Evolutionary conservation across 257 asterid species (phyloP).

Genomic region (Agastache rugosa): DNA sequence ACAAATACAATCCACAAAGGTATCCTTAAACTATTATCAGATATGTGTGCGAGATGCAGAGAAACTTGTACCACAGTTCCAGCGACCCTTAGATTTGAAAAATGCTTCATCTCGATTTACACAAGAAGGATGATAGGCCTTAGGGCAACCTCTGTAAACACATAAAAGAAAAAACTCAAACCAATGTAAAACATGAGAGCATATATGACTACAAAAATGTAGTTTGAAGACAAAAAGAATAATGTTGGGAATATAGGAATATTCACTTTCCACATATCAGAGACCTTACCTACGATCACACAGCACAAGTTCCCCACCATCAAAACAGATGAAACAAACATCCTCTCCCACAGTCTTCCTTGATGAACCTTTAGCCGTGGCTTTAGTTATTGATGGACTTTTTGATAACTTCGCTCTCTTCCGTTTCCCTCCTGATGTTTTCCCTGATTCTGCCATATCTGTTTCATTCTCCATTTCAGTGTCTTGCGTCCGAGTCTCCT

Average conservation of each 20-base stretch:
- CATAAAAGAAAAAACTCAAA: constrained; percentile 32
- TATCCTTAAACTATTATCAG: constrained; percentile 10
- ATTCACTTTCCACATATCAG: constrained; percentile 12
- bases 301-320: constrained; percentile 90
- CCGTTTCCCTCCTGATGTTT: constrained; percentile 66
- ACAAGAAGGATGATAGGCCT: constrained; percentile 95
- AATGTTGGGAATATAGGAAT: constrained; percentile 10
- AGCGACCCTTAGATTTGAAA: constrained; percentile 87
- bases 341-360: constrained; percentile 75
- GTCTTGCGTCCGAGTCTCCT: constrained; percentile 61
- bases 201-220: not conserved
- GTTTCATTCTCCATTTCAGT: constrained; percentile 81
- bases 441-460: constrained; percentile 64
- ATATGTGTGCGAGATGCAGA: constrained; percentile 5
- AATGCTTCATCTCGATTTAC: constrained; percentile 92
- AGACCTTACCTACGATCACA: constrained; percentile 86
- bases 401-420: constrained; percentile 71
- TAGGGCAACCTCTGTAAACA: constrained; percentile 86
- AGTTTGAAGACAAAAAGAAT: constrained; percentile 8
- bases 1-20: not conserved
- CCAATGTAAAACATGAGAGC: constrained; percentile 21
- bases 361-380: constrained; percentile 50
- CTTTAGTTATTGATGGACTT: constrained; percentile 51
- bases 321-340: constrained; percentile 98
- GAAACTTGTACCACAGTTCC: constrained; percentile 85